Evolutionary conservation across 2,329 filamentous ascomycete genomes (phyloP).

Genomic region (Xylariomycetidae sp.): DNA sequence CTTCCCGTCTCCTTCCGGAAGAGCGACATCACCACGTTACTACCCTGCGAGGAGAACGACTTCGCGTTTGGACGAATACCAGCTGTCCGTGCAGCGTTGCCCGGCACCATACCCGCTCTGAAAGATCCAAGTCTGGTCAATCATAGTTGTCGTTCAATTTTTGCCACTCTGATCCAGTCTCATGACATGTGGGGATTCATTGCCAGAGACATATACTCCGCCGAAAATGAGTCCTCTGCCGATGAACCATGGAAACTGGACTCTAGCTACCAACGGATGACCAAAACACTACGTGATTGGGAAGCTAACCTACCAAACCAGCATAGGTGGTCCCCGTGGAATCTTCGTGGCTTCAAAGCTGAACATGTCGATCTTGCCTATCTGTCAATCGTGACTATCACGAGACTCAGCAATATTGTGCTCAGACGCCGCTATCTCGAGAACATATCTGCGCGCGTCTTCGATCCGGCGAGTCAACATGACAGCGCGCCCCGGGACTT

Average conservation of each 20-base stretch:
- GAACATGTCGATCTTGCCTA: not conserved
- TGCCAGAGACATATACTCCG: not conserved
- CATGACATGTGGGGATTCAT: not conserved
- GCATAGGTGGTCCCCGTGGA: not conserved
- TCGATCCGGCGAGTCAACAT: not conserved
- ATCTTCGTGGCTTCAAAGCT: not conserved
- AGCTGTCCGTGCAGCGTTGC: not conserved
- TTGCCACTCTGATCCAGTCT: not conserved
- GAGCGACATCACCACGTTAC: not conserved
- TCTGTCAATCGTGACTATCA: not conserved
- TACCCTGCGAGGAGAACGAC: not conserved
- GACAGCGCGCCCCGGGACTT: not conserved
- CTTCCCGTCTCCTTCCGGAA: not conserved
- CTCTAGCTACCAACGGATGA: not conserved
- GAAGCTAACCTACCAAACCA: not conserved
- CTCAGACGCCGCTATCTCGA: not conserved
- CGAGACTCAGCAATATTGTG: not conserved
- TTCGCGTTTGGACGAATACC: not conserved
- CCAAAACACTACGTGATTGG: not conserved
- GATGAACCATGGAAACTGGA: not conserved
- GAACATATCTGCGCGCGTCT: not conserved
- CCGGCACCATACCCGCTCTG: not conserved
- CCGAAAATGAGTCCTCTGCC: not conserved
- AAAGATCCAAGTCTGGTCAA: not conserved
- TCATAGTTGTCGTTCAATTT: not conserved